A percentile compares a stretch with the other conserved stretches of the same genome.
phyloP scores from a whole-genome alignment of 257 asterid species.

The Mentha longifolia region DNA sequence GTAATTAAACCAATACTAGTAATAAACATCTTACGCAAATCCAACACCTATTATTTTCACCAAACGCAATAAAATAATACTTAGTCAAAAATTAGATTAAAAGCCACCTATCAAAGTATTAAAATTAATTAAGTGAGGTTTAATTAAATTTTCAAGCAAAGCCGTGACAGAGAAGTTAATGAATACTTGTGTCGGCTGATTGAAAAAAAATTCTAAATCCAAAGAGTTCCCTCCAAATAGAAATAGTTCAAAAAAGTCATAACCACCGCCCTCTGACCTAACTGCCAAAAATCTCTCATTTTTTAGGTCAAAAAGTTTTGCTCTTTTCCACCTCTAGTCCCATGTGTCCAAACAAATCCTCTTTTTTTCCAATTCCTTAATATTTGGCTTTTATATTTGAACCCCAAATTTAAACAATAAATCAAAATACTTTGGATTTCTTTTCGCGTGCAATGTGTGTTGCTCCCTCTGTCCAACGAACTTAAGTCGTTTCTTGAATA shows the following conservation, averaged over 20 bases:
- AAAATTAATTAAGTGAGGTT: too few species aligned
- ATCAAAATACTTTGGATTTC: not conserved
- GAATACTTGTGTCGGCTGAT: constrained; percentile 33
- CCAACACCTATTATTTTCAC: not conserved
- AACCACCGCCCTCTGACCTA: constrained; percentile 45
- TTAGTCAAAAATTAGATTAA: not conserved
- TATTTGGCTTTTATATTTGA: constrained; percentile 51
- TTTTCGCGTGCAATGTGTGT: not conserved
- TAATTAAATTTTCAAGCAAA: not conserved
- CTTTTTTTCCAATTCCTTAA: constrained; percentile 37
- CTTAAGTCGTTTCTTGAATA: too few species aligned
- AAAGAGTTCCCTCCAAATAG: constrained; percentile 39
- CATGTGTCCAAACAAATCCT: constrained; percentile 23
- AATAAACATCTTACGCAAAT: too few species aligned
- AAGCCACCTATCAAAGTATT: not conserved
- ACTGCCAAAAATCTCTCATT: constrained; percentile 26
- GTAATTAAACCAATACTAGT: too few species aligned
- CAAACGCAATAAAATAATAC: not conserved
- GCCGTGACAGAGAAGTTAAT: constrained; percentile 14
- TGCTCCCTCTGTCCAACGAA: too few species aligned
- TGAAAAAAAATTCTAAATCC: constrained; percentile 31
- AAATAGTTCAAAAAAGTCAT: constrained; percentile 41
- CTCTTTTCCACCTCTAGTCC: constrained; percentile 41
- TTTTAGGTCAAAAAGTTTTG: constrained; percentile 49
- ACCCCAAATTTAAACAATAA: not conserved